A percentile compares a stretch with the other conserved stretches of the same genome.
Evolutionary conservation across 306 rosid species (phyloP).

Genomic region (Dryas drummondii): DNA sequence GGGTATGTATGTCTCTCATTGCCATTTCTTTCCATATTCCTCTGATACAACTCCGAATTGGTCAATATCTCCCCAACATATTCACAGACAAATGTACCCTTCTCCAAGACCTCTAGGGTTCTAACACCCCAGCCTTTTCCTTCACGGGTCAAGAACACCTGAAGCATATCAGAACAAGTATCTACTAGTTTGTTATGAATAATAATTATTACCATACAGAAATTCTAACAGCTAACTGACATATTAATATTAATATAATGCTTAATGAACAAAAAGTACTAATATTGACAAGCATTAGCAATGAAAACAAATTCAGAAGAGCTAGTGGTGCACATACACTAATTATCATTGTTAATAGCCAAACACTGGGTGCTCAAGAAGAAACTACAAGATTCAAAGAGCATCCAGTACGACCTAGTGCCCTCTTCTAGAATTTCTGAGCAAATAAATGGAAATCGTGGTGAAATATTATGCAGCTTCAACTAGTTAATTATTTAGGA

Average conservation of each 20-base stretch:
- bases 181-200: background rate
- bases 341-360: background rate
- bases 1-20: constrained; percentile 84
- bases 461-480: background rate
- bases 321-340: background rate
- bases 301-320: background rate
- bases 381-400: background rate
- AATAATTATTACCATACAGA: background rate
- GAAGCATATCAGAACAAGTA: constrained; percentile 20
- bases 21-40: constrained; percentile 39
- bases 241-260: too few species aligned
- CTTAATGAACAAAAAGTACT: background rate
- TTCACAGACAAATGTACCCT: constrained; percentile 81
- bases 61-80: constrained; percentile 86
- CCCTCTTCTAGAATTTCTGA: background rate
- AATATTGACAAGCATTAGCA: background rate
- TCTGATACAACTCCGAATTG: constrained; percentile 69
- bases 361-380: constrained; percentile 2
- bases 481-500: background rate
- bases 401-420: background rate
- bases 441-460: background rate
- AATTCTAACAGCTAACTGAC: background rate
- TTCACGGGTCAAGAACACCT: constrained; percentile 70
- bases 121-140: constrained; percentile 94
- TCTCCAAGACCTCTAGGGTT: constrained; percentile 67